Conservation (phyloP, 108 stramenopile genomes). For the Fragilariopsis cylindrus region DNA sequence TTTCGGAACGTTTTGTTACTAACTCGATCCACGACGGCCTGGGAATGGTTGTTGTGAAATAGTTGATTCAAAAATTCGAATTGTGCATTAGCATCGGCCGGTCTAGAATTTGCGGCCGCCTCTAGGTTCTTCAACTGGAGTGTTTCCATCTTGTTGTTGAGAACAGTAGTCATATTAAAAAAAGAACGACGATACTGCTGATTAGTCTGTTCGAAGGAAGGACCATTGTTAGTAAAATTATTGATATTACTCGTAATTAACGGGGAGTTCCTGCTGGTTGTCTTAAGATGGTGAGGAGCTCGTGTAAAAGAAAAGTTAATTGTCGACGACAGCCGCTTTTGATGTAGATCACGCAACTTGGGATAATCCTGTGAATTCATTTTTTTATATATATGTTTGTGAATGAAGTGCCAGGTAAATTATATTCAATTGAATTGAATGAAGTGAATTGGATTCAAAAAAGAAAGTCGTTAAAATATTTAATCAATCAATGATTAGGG, state of each 20-base stretch:
- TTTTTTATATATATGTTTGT: too few relatives aligned
- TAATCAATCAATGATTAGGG: too few relatives aligned
- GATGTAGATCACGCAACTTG: constrained; percentile 60
- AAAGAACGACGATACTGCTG: constrained; percentile 35
- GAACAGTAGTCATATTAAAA: constrained; percentile 26
- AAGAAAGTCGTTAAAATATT: too few relatives aligned
- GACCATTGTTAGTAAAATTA: constrained; percentile 13
- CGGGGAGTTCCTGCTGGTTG: neutral
- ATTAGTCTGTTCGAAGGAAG: neutral
- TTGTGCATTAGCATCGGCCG: constrained; percentile 62
- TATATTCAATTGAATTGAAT: too few relatives aligned
- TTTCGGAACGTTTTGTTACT: constrained; percentile 50
- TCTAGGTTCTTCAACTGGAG: constrained; percentile 77
- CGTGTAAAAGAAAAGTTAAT: neutral
- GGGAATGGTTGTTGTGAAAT: constrained; percentile 49
- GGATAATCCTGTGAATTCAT: constrained; percentile 56
- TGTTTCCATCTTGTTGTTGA: constrained; percentile 31
- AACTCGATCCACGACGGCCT: constrained; percentile 74
- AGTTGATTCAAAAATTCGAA: constrained; percentile 68
- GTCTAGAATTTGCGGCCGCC: constrained; percentile 64
- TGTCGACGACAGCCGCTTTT: constrained; percentile 13
- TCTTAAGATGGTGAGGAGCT: constrained; percentile 2
- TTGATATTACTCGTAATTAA: neutral
- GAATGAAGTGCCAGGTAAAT: too few relatives aligned
- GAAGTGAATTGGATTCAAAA: too few relatives aligned